These are phyloP conservation scores for Plasmodiophora brassicae DNA, from an alignment of 208 protist genomes.

Conservation along the genomic window DNA sequence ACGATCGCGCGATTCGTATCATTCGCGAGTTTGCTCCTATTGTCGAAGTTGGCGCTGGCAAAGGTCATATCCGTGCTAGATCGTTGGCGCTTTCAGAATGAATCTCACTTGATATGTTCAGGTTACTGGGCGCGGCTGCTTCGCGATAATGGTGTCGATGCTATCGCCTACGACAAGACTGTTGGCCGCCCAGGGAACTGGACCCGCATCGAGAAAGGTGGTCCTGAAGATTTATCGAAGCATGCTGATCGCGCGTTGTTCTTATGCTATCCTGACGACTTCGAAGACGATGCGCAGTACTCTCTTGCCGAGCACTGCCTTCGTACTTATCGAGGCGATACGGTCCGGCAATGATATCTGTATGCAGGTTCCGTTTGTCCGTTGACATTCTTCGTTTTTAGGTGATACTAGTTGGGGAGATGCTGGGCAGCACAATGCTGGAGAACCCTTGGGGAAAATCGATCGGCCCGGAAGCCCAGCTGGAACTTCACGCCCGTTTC, in stretches of 20 bases:
- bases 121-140: background rate
- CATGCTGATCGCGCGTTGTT: background rate
- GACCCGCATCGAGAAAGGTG: background rate
- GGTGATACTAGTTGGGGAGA: conserved; percentile 21
- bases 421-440: background rate
- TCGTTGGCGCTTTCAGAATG: too few relatives aligned
- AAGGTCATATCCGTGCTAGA: background rate
- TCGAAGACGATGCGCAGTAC: background rate
- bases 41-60: conserved; percentile 9
- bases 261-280: conserved; percentile 28
- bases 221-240: background rate
- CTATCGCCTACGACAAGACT: background rate
- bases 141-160: background rate
- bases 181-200: background rate
- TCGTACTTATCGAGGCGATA: background rate
- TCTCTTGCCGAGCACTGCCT: background rate
- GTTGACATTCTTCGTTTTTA: background rate
- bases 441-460: background rate
- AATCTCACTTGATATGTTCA: background rate
- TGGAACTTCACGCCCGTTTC: background rate
- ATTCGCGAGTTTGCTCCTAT: background rate
- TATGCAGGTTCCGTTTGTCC: background rate
- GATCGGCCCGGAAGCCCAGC: background rate
- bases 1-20: background rate
- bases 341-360: background rate